Evolutionary conservation across 495 filamentous ascomycete genomes (phyloP).

Genomic region (Talaromyces borbonicus): DNA sequence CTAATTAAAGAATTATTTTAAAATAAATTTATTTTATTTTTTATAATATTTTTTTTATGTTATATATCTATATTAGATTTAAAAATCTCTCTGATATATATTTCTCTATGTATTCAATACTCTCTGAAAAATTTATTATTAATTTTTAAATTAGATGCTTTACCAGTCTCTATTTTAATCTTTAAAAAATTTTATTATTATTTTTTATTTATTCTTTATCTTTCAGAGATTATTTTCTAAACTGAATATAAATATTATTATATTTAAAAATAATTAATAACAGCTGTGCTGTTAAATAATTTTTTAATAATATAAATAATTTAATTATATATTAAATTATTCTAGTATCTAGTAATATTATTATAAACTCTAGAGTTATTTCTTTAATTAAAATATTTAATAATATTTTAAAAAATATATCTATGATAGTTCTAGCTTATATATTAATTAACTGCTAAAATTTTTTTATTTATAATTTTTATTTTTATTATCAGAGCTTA

Average conservation of each 20-base stretch:
- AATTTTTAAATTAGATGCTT: neutral
- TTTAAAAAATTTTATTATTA: neutral
- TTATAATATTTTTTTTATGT: neutral
- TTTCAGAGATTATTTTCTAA: neutral
- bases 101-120: neutral
- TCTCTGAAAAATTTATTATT: neutral
- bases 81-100: conserved; percentile 1
- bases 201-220: conserved; percentile 4
- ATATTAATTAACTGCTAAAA: conserved; percentile 3
- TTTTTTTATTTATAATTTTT: neutral
- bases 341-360: conserved; percentile 1
- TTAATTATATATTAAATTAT: neutral
- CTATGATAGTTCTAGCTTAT: neutral
- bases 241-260: conserved; percentile 1
- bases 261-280: neutral
- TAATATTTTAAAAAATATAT: neutral
- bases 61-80: neutral
- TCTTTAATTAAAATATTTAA: conserved; percentile 1
- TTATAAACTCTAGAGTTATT: neutral
- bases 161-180: neutral
- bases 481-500: conserved; percentile 6
- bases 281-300: neutral
- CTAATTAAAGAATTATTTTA: neutral
- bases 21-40: conserved; percentile 1
- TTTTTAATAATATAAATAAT: conserved; percentile 5